Conservation (phyloP, 192 early-diverging fungal genomes). For the Kickxella alabastrina region DNA sequence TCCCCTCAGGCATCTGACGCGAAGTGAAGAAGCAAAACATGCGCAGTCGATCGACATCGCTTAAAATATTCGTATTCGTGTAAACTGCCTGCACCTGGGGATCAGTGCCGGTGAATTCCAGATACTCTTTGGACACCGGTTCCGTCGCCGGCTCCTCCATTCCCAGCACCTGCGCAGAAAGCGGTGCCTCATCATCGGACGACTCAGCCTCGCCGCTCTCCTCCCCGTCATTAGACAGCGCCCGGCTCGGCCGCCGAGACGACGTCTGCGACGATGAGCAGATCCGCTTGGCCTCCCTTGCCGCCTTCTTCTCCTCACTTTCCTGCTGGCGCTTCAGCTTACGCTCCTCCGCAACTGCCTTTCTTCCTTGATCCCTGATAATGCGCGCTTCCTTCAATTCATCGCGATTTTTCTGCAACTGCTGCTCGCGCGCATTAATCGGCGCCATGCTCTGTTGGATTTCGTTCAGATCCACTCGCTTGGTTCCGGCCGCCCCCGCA, state of each 20-base stretch:
- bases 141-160: background rate
- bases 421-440: constrained; percentile 27
- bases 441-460: constrained; percentile 2
- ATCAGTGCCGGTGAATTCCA: constrained; percentile 22
- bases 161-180: background rate
- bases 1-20: constrained; percentile 14
- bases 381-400: constrained; percentile 25
- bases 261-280: background rate
- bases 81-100: constrained; percentile 25
- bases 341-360: constrained; percentile 24
- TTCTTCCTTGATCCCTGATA: constrained; percentile 22
- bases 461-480: constrained; percentile 22
- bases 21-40: constrained; percentile 48
- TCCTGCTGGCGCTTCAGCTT: constrained; percentile 27
- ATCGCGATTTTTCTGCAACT: constrained; percentile 13
- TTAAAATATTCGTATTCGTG: constrained; percentile 27
- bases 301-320: constrained; percentile 12
- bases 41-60: constrained; percentile 24
- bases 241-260: no score
- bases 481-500: no score
- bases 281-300: constrained; percentile 1
- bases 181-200: constrained; percentile 12
- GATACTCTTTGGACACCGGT: constrained; percentile 16
- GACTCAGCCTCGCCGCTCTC: constrained; percentile 6
- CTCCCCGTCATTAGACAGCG: no score